Conservation (phyloP, 2,329 filamentous ascomycete species). For the Onygenales sp. region DNA sequence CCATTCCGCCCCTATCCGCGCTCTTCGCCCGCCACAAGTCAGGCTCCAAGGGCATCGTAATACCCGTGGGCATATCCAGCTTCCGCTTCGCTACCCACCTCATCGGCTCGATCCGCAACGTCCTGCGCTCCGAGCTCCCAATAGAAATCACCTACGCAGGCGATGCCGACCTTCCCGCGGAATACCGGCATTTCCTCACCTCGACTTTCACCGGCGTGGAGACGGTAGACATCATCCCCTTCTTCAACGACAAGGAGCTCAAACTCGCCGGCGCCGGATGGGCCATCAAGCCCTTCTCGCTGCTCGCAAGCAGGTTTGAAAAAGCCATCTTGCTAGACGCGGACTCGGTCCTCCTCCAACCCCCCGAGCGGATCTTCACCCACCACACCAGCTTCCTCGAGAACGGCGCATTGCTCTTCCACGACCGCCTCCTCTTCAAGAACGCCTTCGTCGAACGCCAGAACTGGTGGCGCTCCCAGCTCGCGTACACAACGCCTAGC, state of each 20-base stretch:
- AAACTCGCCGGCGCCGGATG: slow-evolving; percentile 3
- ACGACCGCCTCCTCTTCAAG: slow-evolving; percentile 10
- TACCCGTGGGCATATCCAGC: slow-evolving; percentile 7
- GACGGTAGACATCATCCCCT: slow-evolving; percentile 9
- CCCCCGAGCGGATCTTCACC: slow-evolving; percentile 10
- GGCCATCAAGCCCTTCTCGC: slow-evolving; percentile 14
- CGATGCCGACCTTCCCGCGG: slow-evolving; percentile 9
- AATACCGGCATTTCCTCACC: slow-evolving; percentile 4
- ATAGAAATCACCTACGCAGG: slow-evolving; percentile 16
- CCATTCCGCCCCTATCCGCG: neutral
- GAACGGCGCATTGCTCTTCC: slow-evolving; percentile 13
- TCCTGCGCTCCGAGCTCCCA: slow-evolving; percentile 10
- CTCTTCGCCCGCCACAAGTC: neutral
- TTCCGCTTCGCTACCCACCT: slow-evolving; percentile 12
- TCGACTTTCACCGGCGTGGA: neutral
- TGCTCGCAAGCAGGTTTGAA: slow-evolving; percentile 11
- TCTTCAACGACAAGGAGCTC: slow-evolving; percentile 7
- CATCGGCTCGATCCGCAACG: slow-evolving; percentile 10
- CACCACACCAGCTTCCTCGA: slow-evolving; percentile 4
- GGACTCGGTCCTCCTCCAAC: slow-evolving; percentile 12
- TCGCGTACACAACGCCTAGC: slow-evolving; percentile 25
- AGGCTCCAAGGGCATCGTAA: slow-evolving; percentile 7
- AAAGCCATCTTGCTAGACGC: slow-evolving; percentile 13
- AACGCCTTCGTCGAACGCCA: slow-evolving; percentile 3
- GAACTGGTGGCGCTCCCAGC: slow-evolving; percentile 15